Base-by-base conservation (phyloP, 148 eudicot species). In the Nepenthes gracilis region DNA sequence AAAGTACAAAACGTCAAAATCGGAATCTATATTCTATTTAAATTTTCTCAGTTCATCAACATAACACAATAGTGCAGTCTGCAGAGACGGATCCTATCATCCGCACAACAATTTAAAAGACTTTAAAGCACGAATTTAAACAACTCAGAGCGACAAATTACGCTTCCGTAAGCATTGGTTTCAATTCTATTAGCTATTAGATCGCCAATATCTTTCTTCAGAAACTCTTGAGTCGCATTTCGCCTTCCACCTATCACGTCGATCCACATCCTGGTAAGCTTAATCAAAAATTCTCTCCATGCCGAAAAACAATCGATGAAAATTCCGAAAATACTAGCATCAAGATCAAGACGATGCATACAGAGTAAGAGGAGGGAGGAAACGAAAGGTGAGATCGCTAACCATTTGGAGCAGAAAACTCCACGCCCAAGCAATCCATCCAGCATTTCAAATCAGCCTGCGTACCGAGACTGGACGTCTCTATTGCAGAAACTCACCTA, bases 141-240 rank as follows among this genome's bases (percentile, higher is more conserved):
- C 35, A 58, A 66, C 11, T 6, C 12, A 2, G 10, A 59, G 32
- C 45, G 45, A 40, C 1, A 64, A 69, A 35, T 64, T 35, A 88
- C 97, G 81, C 94, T 66, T 56, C 84, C 86, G 47, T 62, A 80
- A 57, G 97, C 94, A 70, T 86, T 84, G 55, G 69, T 72, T 45
- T 90, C 94, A 47, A 90, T 84, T 35, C 90, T 85, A 67, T 82
- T 77, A 50, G 86, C 73, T 14, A 90, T 88, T 38, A 90, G 71
- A 76, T 90, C 85, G 15, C 79, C 88, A 54, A 90, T 81, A 76
- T 84, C 92, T 36, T 87, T 85, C 63, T 83, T 84, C 6, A 86
- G 77, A 70, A 90, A 86, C 88, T 84, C 82, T 71, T 82, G 90
- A 61, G 87, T 90, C 51, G 97, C 94, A 74, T 74, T 85, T 59